A percentile compares a stretch with the other conserved stretches of the same genome.
Conservation (phyloP, 768 basidiomycete species). For the Mrakia frigida region DNA sequence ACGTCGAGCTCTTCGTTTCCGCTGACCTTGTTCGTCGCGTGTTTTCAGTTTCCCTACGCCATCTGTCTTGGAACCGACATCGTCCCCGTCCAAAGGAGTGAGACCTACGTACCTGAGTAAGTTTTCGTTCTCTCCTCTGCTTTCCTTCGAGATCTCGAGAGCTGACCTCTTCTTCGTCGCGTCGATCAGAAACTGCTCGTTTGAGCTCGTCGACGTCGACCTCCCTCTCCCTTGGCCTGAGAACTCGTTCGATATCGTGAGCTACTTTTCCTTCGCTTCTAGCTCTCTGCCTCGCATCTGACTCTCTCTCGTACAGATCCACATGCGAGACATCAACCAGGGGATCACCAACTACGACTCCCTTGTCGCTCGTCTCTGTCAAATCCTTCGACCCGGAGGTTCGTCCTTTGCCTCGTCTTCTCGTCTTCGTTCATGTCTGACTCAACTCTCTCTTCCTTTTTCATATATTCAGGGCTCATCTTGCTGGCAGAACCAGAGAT, state of each 20-base stretch:
- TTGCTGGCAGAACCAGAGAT: conserved; percentile 20
- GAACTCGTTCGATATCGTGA: conserved; percentile 20
- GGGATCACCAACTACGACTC: conserved; percentile 9
- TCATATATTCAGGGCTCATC: background rate
- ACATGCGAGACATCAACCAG: conserved; percentile 26
- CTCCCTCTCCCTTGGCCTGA: conserved; percentile 18
- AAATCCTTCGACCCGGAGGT: conserved; percentile 15
- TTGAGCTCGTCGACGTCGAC: conserved; percentile 26
- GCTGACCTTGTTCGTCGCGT: background rate
- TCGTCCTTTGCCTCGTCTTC: background rate
- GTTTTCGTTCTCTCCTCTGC: background rate
- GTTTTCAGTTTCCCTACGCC: conserved; percentile 7
- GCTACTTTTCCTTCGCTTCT: background rate
- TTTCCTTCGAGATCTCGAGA: background rate
- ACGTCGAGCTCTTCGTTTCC: background rate
- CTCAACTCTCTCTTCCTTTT: background rate
- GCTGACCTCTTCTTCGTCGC: background rate
- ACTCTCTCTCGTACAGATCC: conserved; percentile 6
- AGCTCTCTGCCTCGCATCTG: background rate
- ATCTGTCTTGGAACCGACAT: conserved; percentile 16
- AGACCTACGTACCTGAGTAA: conserved; percentile 1
- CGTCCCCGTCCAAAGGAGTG: conserved; percentile 9
- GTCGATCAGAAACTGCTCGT: conserved; percentile 18
- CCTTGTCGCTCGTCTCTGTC: conserved; percentile 10
- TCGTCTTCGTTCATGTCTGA: too few species aligned